Evolutionary conservation across 1,139 yeast genomes (phyloP).

Genomic region (Suhomyces bolitotheri): DNA sequence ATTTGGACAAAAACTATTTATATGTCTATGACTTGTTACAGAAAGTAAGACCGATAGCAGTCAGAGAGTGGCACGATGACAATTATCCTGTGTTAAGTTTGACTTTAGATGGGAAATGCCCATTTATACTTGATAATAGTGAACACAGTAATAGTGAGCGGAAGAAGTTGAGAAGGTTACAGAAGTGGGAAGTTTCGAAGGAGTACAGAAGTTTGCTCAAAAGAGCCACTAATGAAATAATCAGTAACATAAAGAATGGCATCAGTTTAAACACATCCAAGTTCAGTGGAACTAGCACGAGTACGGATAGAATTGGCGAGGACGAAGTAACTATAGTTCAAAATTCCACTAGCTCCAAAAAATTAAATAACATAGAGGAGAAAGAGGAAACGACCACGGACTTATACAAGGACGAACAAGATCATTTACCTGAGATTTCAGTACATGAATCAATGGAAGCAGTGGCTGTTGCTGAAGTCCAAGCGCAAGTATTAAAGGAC

Average conservation of each 20-base stretch:
- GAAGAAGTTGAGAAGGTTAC: constrained; percentile 37
- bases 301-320: constrained; percentile 29
- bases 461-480: not conserved
- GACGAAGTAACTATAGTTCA: constrained; percentile 22
- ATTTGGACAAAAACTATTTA: constrained; percentile 66
- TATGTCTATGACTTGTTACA: constrained; percentile 82
- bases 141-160: constrained; percentile 38
- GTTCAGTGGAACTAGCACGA: constrained; percentile 32
- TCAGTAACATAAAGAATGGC: constrained; percentile 29
- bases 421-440: constrained; percentile 13
- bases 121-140: constrained; percentile 56
- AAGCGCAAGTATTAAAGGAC: not conserved
- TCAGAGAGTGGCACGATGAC: constrained; percentile 71
- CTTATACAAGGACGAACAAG: constrained; percentile 15
- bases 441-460: constrained; percentile 1
- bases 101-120: constrained; percentile 69
- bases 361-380: constrained; percentile 6
- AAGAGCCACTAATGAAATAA: constrained; percentile 37
- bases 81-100: constrained; percentile 45
- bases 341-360: constrained; percentile 18
- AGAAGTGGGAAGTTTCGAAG: constrained; percentile 43
- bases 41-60: constrained; percentile 75
- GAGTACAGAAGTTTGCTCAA: constrained; percentile 42
- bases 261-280: constrained; percentile 19
- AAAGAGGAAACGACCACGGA: constrained; percentile 8